phyloP scores from a whole-genome alignment of 805 yeast genomes.

The Wickerhamiella allomyrinae region DNA sequence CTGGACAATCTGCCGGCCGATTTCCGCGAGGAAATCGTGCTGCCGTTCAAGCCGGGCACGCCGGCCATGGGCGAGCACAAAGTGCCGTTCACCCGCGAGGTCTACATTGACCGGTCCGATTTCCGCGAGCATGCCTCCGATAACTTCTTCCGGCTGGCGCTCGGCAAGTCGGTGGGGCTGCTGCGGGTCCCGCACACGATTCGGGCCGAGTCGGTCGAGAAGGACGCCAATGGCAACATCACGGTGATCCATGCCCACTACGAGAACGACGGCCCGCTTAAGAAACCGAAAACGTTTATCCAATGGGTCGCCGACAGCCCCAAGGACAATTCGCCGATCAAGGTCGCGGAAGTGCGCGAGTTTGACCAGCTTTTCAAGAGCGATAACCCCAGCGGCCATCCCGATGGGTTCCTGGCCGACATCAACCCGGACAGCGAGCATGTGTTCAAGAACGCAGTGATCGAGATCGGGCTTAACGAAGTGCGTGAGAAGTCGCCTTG shows the following conservation, averaged over 20 bases:
- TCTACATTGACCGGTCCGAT: conserved; percentile 82
- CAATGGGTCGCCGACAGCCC: conserved; percentile 84
- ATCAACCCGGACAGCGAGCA: conserved; percentile 69
- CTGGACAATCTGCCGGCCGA: conserved; percentile 71
- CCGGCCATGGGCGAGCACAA: conserved; percentile 60
- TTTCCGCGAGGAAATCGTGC: conserved; percentile 49
- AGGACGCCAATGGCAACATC: conserved; percentile 48
- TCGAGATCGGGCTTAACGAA: conserved; percentile 65
- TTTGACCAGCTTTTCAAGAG: conserved; percentile 79
- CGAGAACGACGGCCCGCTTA: conserved; percentile 40
- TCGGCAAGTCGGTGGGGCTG: conserved; percentile 88
- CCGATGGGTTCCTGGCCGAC: conserved; percentile 78
- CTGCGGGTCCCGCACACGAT: conserved; percentile 80
- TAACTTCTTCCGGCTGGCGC: conserved; percentile 88
- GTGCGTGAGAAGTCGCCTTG: conserved; percentile 62
- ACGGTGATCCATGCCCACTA: conserved; percentile 64
- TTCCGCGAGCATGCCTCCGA: conserved; percentile 45
- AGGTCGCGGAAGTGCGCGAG: conserved; percentile 62
- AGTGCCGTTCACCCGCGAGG: conserved; percentile 60
- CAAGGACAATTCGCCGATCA: conserved; percentile 47
- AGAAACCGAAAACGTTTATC: conserved; percentile 87
- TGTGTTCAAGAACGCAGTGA: conserved; percentile 45
- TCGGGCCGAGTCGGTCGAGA: conserved; percentile 53
- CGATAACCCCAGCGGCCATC: conserved; percentile 80
- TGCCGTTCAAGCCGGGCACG: conserved; percentile 84